Evolutionary conservation across 2,329 filamentous ascomycete species (phyloP), one percentile per base, ranked within the genome.

Genomic region (Colletotrichum orbiculare): DNA sequence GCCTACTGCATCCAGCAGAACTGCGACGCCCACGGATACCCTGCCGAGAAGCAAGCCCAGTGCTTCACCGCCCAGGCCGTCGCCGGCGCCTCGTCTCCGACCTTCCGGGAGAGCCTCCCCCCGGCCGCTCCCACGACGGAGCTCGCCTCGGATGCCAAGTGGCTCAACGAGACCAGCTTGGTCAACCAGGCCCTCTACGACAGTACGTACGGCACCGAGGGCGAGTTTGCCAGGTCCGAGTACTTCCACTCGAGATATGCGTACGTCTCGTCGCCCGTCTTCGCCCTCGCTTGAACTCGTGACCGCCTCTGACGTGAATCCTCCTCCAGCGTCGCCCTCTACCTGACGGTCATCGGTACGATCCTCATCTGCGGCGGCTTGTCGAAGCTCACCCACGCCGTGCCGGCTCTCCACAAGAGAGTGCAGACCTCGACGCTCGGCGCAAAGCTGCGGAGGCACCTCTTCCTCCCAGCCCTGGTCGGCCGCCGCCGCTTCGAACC

Each of bases 1-100:
- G 75, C 76, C 0, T 69, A 76, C n/a, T 78, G 76, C 48, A 76
- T 78, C 52, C 66, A 73, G 53, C 74, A 70, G 8, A 73, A 76
- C 54, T 77, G 76, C 43, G 67, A 71, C 1, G 11, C 43, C 35
- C 46, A 55, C 4, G 70, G 66, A 68, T 67, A 38, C 61, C 68
- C 2, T 72, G 37, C 50, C n/a, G 42, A 60, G n/a, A 60, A 60
- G 8, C 58, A 60, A 64, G 42, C 42, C n/a, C 8, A 55, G 38
- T 60, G 58, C 50, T 60, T 60, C 50, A 41, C 34, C 2, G 55
- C 13, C 15, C 58, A 60, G 15, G 58, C 50, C 2, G 50, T 60
- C n/a, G 35, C 12, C 37, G 58, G 58, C 6, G 58, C 43, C 2
- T n/a, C 35, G 35, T 42, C 58, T 4, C 58, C 58, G 4, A 70